Conservation (phyloP, 176 grass and related monocot species). For the Secale cereale region DNA sequence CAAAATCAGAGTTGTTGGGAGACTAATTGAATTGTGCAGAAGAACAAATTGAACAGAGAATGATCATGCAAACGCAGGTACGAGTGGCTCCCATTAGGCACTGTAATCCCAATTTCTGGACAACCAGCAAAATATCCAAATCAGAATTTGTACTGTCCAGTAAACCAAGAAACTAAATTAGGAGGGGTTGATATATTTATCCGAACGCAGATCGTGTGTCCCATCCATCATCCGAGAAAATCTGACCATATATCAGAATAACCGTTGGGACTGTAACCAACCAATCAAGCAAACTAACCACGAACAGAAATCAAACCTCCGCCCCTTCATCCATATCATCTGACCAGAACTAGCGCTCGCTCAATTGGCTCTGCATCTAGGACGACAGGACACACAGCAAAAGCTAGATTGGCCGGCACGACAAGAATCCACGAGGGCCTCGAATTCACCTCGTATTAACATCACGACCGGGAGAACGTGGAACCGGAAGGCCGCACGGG, state of each 20-base stretch:
- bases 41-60: neutral
- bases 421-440: neutral
- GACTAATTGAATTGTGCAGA: neutral
- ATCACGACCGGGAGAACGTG: too few species aligned
- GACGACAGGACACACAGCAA: neutral
- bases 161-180: neutral
- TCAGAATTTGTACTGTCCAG: too few species aligned
- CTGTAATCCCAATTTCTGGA: neutral
- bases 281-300: neutral
- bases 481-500: too few species aligned
- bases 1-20: too few species aligned
- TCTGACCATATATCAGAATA: neutral
- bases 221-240: neutral
- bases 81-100: too few species aligned
- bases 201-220: neutral
- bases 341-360: neutral
- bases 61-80: neutral
- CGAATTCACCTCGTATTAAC: slow-evolving; percentile 18
- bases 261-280: neutral
- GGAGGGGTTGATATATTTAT: neutral
- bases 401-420: neutral
- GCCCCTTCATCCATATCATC: neutral
- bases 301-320: neutral
- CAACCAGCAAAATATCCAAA: neutral
- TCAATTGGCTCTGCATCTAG: neutral